Evolutionary conservation across 139 green algal genomes (phyloP).

Genomic region (Closterium sp.): DNA sequence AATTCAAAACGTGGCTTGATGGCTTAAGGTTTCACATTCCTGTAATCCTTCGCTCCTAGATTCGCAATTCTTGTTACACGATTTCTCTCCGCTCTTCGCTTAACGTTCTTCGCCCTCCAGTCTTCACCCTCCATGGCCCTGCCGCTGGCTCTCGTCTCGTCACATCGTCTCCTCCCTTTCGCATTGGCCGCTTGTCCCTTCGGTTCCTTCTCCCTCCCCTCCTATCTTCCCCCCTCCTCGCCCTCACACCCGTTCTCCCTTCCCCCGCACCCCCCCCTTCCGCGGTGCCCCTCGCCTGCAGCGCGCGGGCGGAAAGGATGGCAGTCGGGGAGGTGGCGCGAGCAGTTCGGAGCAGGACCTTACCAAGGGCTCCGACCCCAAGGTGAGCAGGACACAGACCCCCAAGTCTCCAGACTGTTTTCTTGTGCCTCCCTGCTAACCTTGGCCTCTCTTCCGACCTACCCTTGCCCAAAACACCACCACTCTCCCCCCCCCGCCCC

Average conservation of each 20-base stretch:
- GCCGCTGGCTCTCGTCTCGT: too few relatives aligned
- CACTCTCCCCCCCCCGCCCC: neutral
- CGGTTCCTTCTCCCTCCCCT: neutral
- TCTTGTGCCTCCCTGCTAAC: neutral
- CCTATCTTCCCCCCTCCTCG: neutral
- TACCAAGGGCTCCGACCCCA: constrained; percentile 11
- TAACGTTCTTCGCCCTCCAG: neutral
- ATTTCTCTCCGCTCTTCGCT: neutral
- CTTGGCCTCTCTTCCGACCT: neutral
- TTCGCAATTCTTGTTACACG: neutral
- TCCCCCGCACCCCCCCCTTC: neutral
- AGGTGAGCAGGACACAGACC: neutral
- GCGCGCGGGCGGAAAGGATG: neutral
- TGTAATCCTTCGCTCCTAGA: neutral
- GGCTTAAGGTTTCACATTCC: too few relatives aligned
- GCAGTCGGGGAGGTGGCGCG: neutral
- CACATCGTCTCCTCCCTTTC: too few relatives aligned
- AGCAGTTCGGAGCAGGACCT: constrained; percentile 12
- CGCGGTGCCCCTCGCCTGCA: neutral
- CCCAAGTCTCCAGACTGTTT: too few relatives aligned
- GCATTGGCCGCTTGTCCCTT: neutral
- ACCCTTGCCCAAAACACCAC: neutral
- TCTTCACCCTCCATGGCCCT: too few relatives aligned
- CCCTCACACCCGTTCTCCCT: neutral
- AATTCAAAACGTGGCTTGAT: too few relatives aligned